phyloP scores from a whole-genome alignment of 2,329 filamentous ascomycete species.

The Zarea fungicola region DNA sequence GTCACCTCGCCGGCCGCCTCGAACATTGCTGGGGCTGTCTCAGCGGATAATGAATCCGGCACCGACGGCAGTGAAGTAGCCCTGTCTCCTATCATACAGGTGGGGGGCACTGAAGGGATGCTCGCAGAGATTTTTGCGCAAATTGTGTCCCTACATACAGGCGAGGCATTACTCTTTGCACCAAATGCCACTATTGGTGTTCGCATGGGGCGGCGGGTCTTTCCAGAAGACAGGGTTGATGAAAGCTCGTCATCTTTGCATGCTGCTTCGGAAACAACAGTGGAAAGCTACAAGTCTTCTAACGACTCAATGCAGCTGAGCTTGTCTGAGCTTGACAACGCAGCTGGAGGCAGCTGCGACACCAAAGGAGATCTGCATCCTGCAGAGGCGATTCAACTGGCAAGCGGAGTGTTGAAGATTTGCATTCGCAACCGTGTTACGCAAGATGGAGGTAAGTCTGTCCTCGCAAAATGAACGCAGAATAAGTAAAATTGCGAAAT shows the following conservation, averaged over 20 bases:
- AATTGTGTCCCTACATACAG: constrained; percentile 38
- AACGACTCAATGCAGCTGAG: not conserved
- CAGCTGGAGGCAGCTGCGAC: too few relatives aligned
- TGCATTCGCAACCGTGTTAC: constrained; percentile 38
- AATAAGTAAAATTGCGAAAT: too few relatives aligned
- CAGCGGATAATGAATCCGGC: not conserved
- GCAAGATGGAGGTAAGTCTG: constrained; percentile 38
- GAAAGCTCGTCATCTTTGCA: not conserved
- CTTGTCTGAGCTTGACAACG: not conserved
- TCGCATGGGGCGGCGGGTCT: not conserved
- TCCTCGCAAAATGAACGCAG: constrained; percentile 33
- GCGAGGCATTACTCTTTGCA: constrained; percentile 43
- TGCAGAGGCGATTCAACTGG: constrained; percentile 21
- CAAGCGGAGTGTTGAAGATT: constrained; percentile 35
- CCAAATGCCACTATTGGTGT: constrained; percentile 37
- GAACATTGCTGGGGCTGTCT: not conserved
- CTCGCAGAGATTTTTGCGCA: constrained; percentile 31
- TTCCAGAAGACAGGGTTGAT: not conserved
- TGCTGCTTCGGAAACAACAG: not conserved
- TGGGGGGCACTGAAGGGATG: not conserved
- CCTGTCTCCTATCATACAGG: not conserved
- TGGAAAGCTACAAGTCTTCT: not conserved
- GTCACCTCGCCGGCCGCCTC: constrained; percentile 36
- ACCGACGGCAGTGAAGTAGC: not conserved
- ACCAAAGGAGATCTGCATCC: not conserved